These are phyloP conservation scores for Barbarea vulgaris DNA, from an alignment of 345 rosid genomes.

Conservation along the genomic window DNA sequence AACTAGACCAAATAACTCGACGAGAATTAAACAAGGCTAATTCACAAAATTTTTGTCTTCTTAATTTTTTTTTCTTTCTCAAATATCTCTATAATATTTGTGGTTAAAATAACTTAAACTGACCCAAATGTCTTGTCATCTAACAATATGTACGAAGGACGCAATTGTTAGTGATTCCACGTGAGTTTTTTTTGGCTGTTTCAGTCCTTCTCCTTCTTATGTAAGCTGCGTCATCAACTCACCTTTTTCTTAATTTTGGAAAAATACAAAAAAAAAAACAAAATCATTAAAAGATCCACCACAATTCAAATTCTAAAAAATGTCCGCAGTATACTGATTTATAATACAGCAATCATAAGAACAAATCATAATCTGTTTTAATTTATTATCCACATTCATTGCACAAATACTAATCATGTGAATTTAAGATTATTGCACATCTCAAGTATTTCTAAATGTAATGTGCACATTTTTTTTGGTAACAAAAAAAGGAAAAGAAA, in stretches of 20 bases:
- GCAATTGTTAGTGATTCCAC: slow-evolving; percentile 22
- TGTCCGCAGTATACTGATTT: not conserved
- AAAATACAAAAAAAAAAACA: slow-evolving; percentile 7
- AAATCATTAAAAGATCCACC: not conserved
- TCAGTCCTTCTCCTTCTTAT: slow-evolving; percentile 3
- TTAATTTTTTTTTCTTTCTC: not conserved
- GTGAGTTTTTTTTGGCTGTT: slow-evolving; percentile 27
- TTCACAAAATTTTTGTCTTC: not conserved
- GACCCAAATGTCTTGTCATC: not conserved
- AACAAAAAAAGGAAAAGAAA: too few species aligned
- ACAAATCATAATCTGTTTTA: not conserved
- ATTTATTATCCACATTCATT: slow-evolving; percentile 1
- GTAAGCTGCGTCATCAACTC: slow-evolving; percentile 29
- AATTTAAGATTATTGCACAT: not conserved
- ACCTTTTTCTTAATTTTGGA: slow-evolving; percentile 15
- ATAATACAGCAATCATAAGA: not conserved
- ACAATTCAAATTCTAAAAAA: not conserved
- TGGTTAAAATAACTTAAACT: not conserved
- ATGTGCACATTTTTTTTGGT: too few species aligned
- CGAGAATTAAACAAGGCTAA: too few species aligned
- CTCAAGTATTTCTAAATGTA: not conserved
- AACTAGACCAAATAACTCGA: too few species aligned
- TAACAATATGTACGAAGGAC: not conserved
- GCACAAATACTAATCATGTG: not conserved
- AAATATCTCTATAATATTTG: not conserved